Conservation (phyloP, 352 stramenopile species). For the Phytophthora crassamura region DNA sequence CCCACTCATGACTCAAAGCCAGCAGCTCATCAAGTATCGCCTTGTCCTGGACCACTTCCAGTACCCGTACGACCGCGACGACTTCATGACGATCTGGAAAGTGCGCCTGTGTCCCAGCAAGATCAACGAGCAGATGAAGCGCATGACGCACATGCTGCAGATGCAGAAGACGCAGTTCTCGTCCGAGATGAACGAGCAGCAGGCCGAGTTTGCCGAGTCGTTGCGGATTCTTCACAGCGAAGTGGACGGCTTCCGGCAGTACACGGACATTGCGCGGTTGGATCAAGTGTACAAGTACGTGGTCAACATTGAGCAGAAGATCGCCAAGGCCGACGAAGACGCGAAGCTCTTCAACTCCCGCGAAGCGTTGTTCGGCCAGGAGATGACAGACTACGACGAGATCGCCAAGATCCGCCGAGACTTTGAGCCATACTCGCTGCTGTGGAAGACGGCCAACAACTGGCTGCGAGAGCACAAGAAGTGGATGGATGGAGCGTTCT, state of each 20-base stretch:
- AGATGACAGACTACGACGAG: constrained; percentile 93
- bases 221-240: constrained; percentile 89
- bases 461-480: constrained; percentile 93
- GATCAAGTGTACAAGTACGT: constrained; percentile 91
- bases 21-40: constrained; percentile 84
- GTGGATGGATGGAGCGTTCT: constrained; percentile 93
- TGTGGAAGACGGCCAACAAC: constrained; percentile 93
- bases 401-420: constrained; percentile 91
- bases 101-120: constrained; percentile 89
- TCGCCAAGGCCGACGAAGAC: constrained; percentile 90
- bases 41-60: constrained; percentile 82
- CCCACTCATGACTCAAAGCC: constrained; percentile 72
- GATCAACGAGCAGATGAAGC: constrained; percentile 88
- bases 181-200: constrained; percentile 93
- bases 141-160: constrained; percentile 80
- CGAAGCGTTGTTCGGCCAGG: constrained; percentile 87
- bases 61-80: constrained; percentile 86
- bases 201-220: constrained; percentile 90
- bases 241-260: constrained; percentile 87
- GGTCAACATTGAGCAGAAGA: constrained; percentile 87
- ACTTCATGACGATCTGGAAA: constrained; percentile 92
- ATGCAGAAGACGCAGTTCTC: constrained; percentile 89
- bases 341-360: constrained; percentile 92
- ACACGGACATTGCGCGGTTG: constrained; percentile 86
- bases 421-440: constrained; percentile 95